phyloP scores from a whole-genome alignment of 2,329 filamentous ascomycete species.

The Diaporthe vexans region DNA sequence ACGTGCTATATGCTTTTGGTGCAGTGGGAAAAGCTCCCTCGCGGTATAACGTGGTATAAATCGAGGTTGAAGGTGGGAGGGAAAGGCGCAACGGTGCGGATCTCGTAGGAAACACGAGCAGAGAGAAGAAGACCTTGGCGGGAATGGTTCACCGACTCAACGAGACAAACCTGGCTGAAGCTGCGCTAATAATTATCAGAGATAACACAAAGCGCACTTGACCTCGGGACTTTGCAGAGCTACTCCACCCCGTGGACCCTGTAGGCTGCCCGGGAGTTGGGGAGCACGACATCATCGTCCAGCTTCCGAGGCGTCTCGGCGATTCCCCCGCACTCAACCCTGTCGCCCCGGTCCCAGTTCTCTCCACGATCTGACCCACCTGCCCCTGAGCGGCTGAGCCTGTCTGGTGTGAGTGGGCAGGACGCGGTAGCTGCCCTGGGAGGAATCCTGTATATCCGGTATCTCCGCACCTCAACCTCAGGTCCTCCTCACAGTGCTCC shows the following conservation, averaged over 20 bases:
- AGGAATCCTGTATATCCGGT: not conserved
- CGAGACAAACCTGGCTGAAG: not conserved
- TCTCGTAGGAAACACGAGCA: not conserved
- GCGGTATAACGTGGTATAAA: not conserved
- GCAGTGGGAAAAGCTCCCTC: not conserved
- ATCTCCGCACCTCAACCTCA: slow-evolving; percentile 22
- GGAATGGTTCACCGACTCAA: not conserved
- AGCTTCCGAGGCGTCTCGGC: slow-evolving; percentile 7
- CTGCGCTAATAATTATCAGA: slow-evolving; percentile 21
- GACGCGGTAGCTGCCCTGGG: not conserved
- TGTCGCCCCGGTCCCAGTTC: slow-evolving; percentile 3
- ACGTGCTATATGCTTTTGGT: not conserved
- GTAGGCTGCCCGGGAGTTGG: slow-evolving; percentile 10
- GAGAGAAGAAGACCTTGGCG: not conserved
- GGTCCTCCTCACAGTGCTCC: not conserved
- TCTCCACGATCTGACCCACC: slow-evolving; percentile 26
- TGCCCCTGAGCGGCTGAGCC: slow-evolving; percentile 2
- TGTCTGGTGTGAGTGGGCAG: slow-evolving; percentile 4
- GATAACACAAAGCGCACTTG: slow-evolving; percentile 13
- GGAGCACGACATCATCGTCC: slow-evolving; percentile 19
- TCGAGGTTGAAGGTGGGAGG: not conserved
- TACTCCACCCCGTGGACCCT: not conserved
- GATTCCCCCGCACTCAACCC: slow-evolving; percentile 25
- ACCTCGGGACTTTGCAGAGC: slow-evolving; percentile 21
- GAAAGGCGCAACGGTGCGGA: not conserved